These are phyloP conservation scores for Carex cristatella DNA, from an alignment of 176 grass and related monocot genomes.

Conservation along the genomic window DNA sequence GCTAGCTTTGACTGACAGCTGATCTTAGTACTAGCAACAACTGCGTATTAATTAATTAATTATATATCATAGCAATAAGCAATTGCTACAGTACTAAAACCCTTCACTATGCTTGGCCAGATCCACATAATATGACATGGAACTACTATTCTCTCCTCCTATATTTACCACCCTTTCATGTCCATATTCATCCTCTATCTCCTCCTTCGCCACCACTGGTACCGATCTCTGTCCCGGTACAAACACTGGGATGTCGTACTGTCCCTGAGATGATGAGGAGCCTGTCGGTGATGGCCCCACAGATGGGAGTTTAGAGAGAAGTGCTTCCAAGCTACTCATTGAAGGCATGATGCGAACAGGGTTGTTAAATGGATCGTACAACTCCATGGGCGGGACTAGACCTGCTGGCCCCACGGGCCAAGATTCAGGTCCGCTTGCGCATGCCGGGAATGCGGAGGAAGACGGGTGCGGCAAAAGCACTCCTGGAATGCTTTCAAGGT, in stretches of 20 bases:
- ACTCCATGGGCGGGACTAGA: constrained; percentile 36
- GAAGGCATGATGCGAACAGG: constrained; percentile 69
- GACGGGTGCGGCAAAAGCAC: constrained; percentile 97
- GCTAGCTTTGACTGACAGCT: background rate
- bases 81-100: constrained; percentile 36
- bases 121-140: constrained; percentile 62
- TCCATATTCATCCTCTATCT: constrained; percentile 37
- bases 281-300: constrained; percentile 34
- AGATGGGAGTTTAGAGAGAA: constrained; percentile 91
- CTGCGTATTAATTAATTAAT: background rate
- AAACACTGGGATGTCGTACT: background rate
- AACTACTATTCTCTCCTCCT: constrained; percentile 11
- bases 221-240: background rate
- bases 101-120: constrained; percentile 46
- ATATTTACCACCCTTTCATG: constrained; percentile 36
- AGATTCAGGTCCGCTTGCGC: constrained; percentile 15
- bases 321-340: constrained; percentile 97
- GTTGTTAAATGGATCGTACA: constrained; percentile 55
- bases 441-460: constrained; percentile 42
- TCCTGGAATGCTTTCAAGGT: constrained; percentile 93
- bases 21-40: background rate
- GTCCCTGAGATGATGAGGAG: constrained; percentile 10
- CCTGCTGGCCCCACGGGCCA: constrained; percentile 2
- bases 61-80: background rate
- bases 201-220: constrained; percentile 22